phyloP scores from a whole-genome alignment of 257 asterid species.

The Eucommia ulmoides region DNA sequence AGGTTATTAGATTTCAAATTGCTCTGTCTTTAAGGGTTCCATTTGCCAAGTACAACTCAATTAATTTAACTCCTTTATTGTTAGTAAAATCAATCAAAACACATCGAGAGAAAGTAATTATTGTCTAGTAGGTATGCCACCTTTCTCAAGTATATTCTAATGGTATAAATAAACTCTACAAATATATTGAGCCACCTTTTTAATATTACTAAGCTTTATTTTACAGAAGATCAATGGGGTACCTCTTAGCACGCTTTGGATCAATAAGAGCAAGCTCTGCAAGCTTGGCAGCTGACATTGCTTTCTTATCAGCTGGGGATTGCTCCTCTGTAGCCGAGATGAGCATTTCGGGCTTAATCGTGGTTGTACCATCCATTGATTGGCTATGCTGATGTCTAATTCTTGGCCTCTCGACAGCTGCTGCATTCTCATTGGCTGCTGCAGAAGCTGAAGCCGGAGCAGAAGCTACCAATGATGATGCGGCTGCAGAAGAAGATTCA shows the following conservation, averaged over 20 bases:
- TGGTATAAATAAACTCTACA: no score
- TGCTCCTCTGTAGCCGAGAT: slow-evolving; percentile 66
- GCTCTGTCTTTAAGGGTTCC: no score
- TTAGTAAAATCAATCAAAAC: no score
- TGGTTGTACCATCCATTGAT: slow-evolving; percentile 95
- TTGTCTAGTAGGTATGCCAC: background rate
- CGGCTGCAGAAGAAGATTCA: slow-evolving; percentile 44
- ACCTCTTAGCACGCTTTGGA: slow-evolving; percentile 99
- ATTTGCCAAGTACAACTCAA: background rate
- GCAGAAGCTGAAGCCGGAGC: slow-evolving; percentile 15
- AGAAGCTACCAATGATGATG: slow-evolving; percentile 29
- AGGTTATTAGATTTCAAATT: no score
- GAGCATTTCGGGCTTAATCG: slow-evolving; percentile 78
- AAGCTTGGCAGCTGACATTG: slow-evolving; percentile 90
- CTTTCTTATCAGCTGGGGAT: slow-evolving; percentile 72
- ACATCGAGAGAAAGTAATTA: no score
- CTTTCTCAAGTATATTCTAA: background rate
- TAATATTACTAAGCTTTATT: no score
- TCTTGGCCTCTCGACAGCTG: slow-evolving; percentile 49
- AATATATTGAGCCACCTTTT: background rate
- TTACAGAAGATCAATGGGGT: no score
- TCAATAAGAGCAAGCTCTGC: slow-evolving; percentile 93
- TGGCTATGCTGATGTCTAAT: slow-evolving; percentile 95
- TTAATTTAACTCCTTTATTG: no score
- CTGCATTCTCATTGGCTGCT: slow-evolving; percentile 25